These are phyloP conservation scores for Petunia secreta DNA, from an alignment of 257 asterid species.

Conservation along the genomic window DNA sequence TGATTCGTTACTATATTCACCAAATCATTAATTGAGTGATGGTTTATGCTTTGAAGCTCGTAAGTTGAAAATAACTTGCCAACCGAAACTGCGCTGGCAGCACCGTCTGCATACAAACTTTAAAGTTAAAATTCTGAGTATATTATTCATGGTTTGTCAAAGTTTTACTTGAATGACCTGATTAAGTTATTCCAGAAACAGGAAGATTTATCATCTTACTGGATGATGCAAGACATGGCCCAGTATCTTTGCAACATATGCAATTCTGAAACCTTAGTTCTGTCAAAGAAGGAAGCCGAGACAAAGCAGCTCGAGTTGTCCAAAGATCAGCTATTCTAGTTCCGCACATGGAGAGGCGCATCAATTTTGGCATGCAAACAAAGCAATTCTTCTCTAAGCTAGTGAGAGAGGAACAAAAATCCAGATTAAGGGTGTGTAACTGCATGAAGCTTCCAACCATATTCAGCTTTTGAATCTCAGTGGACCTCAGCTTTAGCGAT, in stretches of 20 bases:
- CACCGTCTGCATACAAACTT: conserved; percentile 20
- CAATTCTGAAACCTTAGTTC: conserved; percentile 38
- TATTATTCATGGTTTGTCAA: not conserved
- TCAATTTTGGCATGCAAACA: conserved; percentile 38
- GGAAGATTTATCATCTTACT: conserved; percentile 28
- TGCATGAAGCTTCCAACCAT: conserved; percentile 31
- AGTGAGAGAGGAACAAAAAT: conserved; percentile 41
- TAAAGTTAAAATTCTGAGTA: conserved; percentile 13
- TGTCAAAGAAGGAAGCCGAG: conserved; percentile 36
- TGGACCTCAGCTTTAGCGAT: conserved; percentile 30
- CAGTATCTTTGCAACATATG: conserved; percentile 35
- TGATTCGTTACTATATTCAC: not conserved
- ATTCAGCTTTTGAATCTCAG: conserved; percentile 31
- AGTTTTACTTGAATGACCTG: conserved; percentile 26
- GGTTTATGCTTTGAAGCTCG: not conserved
- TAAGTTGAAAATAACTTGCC: conserved; percentile 16
- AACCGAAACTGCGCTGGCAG: conserved; percentile 20
- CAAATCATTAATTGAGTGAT: conserved; percentile 21
- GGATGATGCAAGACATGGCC: conserved; percentile 34
- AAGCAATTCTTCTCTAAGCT: conserved; percentile 37
- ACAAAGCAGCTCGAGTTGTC: conserved; percentile 37
- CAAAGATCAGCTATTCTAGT: conserved; percentile 41
- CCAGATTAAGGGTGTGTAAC: conserved; percentile 42
- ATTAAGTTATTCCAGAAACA: conserved; percentile 24
- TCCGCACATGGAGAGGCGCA: conserved; percentile 38